These are phyloP conservation scores for Entonaema liquescens DNA, from an alignment of 495 filamentous ascomycete species.

Conservation along the genomic window DNA sequence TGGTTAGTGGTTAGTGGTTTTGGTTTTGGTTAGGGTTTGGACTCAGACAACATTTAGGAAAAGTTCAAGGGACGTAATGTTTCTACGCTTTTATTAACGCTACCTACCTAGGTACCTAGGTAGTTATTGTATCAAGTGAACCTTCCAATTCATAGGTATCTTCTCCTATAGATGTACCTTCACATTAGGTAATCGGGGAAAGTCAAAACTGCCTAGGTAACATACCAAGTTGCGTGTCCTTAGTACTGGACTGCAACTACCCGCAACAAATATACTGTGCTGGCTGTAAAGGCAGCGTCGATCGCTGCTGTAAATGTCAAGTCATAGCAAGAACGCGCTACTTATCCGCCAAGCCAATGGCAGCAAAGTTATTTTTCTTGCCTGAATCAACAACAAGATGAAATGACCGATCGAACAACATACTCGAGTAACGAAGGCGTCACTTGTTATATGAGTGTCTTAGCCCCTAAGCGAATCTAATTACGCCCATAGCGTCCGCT, in stretches of 20 bases:
- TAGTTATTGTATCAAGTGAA: too few relatives aligned
- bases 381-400: slow-evolving; percentile 33
- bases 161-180: too few relatives aligned
- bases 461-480: background rate
- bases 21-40: too few relatives aligned
- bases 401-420: background rate
- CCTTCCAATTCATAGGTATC: too few relatives aligned
- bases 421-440: background rate
- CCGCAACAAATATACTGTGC: background rate
- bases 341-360: slow-evolving; percentile 14
- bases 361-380: slow-evolving; percentile 9
- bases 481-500: background rate
- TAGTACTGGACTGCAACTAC: background rate
- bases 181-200: too few relatives aligned
- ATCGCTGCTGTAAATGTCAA: background rate
- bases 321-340: slow-evolving; percentile 1
- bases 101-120: too few relatives aligned
- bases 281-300: background rate
- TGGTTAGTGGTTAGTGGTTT: too few relatives aligned
- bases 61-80: background rate
- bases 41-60: background rate
- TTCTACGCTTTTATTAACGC: background rate
- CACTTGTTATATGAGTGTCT: slow-evolving; percentile 14
- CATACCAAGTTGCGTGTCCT: too few relatives aligned
- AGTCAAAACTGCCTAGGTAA: too few relatives aligned